Evolutionary conservation across 208 protist species (phyloP), one percentile per base, ranked within the genome.

Genomic region (Leishmania mexicana): DNA sequence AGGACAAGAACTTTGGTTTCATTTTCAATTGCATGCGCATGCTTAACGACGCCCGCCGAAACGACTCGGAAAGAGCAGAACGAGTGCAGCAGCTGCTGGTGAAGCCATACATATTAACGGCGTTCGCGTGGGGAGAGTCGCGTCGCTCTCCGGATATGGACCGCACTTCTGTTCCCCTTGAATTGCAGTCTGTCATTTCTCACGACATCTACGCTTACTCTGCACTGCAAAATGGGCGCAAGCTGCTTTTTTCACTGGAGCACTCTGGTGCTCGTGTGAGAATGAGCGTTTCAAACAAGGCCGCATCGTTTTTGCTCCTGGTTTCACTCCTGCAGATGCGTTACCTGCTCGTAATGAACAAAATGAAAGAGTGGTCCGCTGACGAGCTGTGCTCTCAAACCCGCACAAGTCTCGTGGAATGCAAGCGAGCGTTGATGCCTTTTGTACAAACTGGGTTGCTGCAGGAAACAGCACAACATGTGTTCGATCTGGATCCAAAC

Each of bases 1-100:
- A 81, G 5, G 90, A 89, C 21, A 84, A 19, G 28, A 89, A 90
- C 75, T 88, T 93, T 72, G 85, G 86, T 76, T 90, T 93, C 74
- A 80, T 87, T 42, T 84, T 84, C 35, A 65, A 71, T 28, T 91
- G 88, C 68, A 87, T 84, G 71, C 75, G 78, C 40, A 93, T 92
- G 85, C 42, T 92, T 24, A 80, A 83, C 42, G 88, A 93, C 68
- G 81, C 89, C 0, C 51, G 54, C 53, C 76, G 82, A 73, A 78
- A 54, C 77, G 77, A 67, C 15, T 10, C 28, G 31, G 21, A 58
- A 24, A 1, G 13, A 54, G n/a, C 71, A n/a, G 19, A 67, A 38
- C n/a, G n/a, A 45, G 49, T 78, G 70, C 42, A 78, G 7, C 62
- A 60, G 42, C 57, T 75, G 13, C 35, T 49, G 1, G 64, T 81